phyloP scores from a whole-genome alignment of 331 rosid genomes.

The Pyracantha coccinea region DNA sequence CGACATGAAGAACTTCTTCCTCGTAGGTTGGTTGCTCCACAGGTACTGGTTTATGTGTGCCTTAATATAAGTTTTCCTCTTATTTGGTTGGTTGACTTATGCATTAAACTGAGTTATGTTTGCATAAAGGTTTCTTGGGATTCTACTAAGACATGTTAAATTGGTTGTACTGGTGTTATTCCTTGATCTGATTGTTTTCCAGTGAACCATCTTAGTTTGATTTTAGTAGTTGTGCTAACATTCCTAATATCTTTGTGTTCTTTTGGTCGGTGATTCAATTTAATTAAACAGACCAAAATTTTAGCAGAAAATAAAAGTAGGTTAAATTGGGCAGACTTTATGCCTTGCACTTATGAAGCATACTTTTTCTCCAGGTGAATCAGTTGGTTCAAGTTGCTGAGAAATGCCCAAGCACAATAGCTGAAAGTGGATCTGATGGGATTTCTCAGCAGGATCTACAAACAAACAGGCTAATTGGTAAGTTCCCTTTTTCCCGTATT shows the following conservation, averaged over 20 bases:
- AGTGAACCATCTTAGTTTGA: background rate
- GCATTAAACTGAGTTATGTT: background rate
- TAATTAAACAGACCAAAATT: background rate
- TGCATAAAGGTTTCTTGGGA: background rate
- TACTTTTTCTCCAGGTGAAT: constrained; percentile 51
- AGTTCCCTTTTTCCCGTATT: background rate
- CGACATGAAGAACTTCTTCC: constrained; percentile 97
- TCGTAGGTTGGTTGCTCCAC: constrained; percentile 90
- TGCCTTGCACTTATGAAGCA: background rate
- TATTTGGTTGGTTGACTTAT: background rate
- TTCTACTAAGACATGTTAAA: background rate
- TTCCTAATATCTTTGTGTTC: too few relatives aligned
- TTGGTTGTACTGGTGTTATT: background rate
- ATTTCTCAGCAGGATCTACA: constrained; percentile 86
- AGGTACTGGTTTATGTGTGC: constrained; percentile 42
- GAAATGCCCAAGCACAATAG: constrained; percentile 76
- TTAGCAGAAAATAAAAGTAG: background rate
- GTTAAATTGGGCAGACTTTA: background rate
- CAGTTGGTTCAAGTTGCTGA: constrained; percentile 92
- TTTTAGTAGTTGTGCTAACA: background rate
- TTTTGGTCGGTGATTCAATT: background rate
- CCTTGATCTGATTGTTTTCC: background rate
- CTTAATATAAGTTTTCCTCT: background rate
- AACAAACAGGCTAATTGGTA: constrained; percentile 86
- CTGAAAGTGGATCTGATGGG: constrained; percentile 90